A percentile compares a stretch with the other conserved stretches of the same genome.
These are phyloP conservation scores for Penicillium polonicum DNA, from an alignment of 2,329 filamentous ascomycete species.

Conservation along the genomic window DNA sequence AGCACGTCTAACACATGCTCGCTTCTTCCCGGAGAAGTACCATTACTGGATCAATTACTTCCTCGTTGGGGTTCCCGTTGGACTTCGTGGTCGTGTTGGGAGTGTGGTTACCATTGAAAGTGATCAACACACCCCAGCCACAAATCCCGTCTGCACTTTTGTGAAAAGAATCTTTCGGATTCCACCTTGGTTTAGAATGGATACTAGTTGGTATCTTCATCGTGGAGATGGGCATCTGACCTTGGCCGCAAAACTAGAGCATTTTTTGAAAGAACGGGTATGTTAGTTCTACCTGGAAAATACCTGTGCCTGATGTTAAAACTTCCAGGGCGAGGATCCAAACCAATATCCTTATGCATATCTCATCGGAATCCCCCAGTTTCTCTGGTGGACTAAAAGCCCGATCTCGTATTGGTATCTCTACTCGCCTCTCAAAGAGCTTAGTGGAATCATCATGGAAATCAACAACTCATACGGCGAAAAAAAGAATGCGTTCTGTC, in stretches of 20 bases:
- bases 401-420: neutral
- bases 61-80: neutral
- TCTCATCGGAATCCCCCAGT: neutral
- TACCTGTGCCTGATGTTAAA: neutral
- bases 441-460: neutral
- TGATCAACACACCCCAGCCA: neutral
- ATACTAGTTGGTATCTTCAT: neutral
- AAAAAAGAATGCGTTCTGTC: neutral
- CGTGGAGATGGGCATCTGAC: neutral
- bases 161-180: neutral
- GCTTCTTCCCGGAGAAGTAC: neutral
- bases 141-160: neutral
- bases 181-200: neutral
- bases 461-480: neutral
- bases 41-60: neutral
- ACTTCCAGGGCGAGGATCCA: neutral
- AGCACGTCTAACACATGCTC: neutral
- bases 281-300: neutral
- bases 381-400: neutral
- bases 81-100: neutral
- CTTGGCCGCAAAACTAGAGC: neutral
- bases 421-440: neutral
- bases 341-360: neutral
- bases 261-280: neutral
- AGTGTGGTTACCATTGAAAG: neutral